A percentile compares a stretch with the other conserved stretches of the same genome.
These are phyloP conservation scores for Ganoderma resinaceum DNA, from an alignment of 1,284 basidiomycete species.

Conservation along the genomic window DNA sequence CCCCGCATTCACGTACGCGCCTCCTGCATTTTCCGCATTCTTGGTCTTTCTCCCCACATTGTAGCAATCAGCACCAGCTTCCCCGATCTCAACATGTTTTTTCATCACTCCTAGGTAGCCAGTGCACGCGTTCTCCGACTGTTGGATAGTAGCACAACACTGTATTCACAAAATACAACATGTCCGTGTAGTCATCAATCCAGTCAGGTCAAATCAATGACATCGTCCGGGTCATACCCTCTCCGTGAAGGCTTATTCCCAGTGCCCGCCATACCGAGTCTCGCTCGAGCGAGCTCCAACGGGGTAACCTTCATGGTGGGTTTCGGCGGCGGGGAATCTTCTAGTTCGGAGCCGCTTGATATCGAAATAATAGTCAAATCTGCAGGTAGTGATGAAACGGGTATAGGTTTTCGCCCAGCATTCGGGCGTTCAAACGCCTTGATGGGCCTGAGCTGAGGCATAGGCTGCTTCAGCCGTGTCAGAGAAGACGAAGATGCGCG, in stretches of 20 bases:
- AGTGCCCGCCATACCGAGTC: slow-evolving; percentile 1
- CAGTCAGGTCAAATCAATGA: slow-evolving; percentile 50
- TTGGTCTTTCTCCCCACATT: slow-evolving; percentile 20
- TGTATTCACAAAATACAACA: slow-evolving; percentile 27
- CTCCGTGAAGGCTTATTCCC: slow-evolving; percentile 13
- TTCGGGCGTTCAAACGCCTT: slow-evolving; percentile 12
- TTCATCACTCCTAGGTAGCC: slow-evolving; percentile 10
- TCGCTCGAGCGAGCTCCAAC: slow-evolving; percentile 26
- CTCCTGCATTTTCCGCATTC: neutral
- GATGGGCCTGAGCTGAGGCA: neutral
- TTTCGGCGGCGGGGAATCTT: slow-evolving; percentile 9
- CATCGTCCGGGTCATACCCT: slow-evolving; percentile 29
- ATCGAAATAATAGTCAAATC: slow-evolving; percentile 40
- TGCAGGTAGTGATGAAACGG: slow-evolving; percentile 15
- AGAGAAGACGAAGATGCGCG: slow-evolving; percentile 27
- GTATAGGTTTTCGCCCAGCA: slow-evolving; percentile 14
- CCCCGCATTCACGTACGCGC: slow-evolving; percentile 6
- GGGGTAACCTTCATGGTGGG: slow-evolving; percentile 22
- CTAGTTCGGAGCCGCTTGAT: slow-evolving; percentile 41
- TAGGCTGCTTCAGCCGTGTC: slow-evolving; percentile 6
- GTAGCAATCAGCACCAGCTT: slow-evolving; percentile 29
- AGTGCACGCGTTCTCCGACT: slow-evolving; percentile 12
- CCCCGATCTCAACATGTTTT: slow-evolving; percentile 11
- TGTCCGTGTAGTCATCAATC: slow-evolving; percentile 9
- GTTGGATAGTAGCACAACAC: slow-evolving; percentile 30